Conservation (phyloP, 2,329 filamentous ascomycete species). For the Arthrobotrys musiformis region DNA sequence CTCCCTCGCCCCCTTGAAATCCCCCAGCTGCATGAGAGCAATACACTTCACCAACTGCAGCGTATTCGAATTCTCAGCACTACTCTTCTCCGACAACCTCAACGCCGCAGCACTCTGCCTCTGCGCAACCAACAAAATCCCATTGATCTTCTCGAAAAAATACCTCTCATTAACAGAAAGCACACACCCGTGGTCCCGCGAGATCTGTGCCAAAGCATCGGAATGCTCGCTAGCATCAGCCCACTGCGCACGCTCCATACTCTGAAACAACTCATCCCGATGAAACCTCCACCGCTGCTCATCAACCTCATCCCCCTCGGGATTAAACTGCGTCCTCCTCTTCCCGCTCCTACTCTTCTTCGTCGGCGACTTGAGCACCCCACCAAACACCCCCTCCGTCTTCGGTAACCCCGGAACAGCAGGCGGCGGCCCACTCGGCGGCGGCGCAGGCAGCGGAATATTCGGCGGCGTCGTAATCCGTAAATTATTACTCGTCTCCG, state of each 20-base stretch:
- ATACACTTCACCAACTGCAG: slow-evolving; percentile 53
- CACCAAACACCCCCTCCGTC: slow-evolving; percentile 39
- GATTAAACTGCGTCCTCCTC: slow-evolving; percentile 46
- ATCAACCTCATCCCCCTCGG: slow-evolving; percentile 49
- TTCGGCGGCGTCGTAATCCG: slow-evolving; percentile 21
- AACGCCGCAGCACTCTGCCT: slow-evolving; percentile 46
- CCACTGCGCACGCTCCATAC: slow-evolving; percentile 46
- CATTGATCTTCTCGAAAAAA: slow-evolving; percentile 55
- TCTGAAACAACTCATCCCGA: slow-evolving; percentile 50
- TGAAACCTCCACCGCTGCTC: slow-evolving; percentile 54
- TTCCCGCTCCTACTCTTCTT: slow-evolving; percentile 27
- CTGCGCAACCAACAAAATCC: slow-evolving; percentile 51
- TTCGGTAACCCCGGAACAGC: slow-evolving; percentile 1
- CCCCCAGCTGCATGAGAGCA: slow-evolving; percentile 51
- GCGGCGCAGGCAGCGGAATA: slow-evolving; percentile 10
- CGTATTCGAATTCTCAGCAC: slow-evolving; percentile 49
- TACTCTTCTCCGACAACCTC: slow-evolving; percentile 45
- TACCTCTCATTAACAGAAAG: slow-evolving; percentile 50
- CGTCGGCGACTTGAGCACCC: slow-evolving; percentile 48
- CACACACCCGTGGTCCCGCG: slow-evolving; percentile 48
- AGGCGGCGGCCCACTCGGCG: background rate
- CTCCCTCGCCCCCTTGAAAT: slow-evolving; percentile 46
- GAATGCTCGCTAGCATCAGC: slow-evolving; percentile 51
- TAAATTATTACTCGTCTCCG: slow-evolving; percentile 6
- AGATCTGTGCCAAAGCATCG: slow-evolving; percentile 50